Evolutionary conservation across 306 rosid species (phyloP).

Genomic region (Corylus heterophylla): DNA sequence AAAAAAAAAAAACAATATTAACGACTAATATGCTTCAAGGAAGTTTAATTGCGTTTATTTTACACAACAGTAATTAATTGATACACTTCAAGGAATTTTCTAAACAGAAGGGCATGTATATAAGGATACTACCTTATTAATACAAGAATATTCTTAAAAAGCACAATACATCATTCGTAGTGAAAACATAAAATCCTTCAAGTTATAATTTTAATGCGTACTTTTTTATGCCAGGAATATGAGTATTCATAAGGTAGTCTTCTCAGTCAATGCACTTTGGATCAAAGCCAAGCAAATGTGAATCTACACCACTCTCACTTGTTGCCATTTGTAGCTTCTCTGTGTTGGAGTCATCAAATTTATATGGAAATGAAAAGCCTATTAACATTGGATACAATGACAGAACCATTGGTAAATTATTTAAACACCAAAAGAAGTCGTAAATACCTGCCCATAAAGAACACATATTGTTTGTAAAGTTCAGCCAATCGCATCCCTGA

Average conservation of each 20-base stretch:
- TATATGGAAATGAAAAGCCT: neutral
- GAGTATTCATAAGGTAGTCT: constrained; percentile 40
- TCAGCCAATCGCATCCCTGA: constrained; percentile 19
- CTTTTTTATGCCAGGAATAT: constrained; percentile 46
- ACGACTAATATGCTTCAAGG: no score
- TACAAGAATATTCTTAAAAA: neutral
- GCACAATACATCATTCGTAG: neutral
- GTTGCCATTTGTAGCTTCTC: constrained; percentile 22
- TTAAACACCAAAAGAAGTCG: neutral
- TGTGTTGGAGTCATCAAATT: constrained; percentile 46
- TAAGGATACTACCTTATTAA: neutral
- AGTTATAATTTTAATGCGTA: constrained; percentile 13
- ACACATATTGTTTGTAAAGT: constrained; percentile 32
- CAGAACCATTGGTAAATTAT: neutral
- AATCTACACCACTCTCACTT: neutral
- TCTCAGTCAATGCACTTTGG: constrained; percentile 42
- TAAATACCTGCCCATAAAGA: constrained; percentile 41
- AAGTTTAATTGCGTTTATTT: no score
- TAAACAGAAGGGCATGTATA: no score
- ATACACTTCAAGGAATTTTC: neutral
- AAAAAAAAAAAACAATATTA: no score
- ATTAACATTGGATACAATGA: neutral
- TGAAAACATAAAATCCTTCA: neutral
- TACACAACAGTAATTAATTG: no score
- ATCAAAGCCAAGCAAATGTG: constrained; percentile 30